Evolutionary conservation across 73 alveolate genomes (phyloP).

Genomic region (Paramecium sonneborni): DNA sequence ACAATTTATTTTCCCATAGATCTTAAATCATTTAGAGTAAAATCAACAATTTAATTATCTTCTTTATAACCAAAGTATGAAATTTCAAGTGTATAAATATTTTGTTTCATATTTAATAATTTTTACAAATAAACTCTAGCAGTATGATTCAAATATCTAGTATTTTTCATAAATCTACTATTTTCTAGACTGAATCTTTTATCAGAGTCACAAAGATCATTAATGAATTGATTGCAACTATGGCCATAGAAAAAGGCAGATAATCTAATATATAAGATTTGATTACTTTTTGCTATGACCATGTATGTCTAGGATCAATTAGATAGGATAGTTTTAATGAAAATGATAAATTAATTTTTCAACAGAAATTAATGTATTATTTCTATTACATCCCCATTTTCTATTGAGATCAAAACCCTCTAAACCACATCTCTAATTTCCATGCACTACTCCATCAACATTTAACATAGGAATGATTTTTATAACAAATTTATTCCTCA

Average conservation of each 20-base stretch:
- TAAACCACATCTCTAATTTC: conserved; percentile 76
- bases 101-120: background rate
- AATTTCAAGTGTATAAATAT: conserved; percentile 14
- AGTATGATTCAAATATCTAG: background rate
- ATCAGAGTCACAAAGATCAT: background rate
- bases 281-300: conserved; percentile 75
- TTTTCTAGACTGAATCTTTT: conserved; percentile 33
- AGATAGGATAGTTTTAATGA: conserved; percentile 38
- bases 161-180: background rate
- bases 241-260: conserved; percentile 80
- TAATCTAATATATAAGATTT: background rate
- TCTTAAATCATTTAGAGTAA: background rate
- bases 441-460: conserved; percentile 84
- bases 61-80: conserved; percentile 22
- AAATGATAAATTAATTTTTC: conserved; percentile 29
- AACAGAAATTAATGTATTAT: background rate
- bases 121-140: conserved; percentile 34
- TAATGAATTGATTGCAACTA: background rate
- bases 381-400: conserved; percentile 66
- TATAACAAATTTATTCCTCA: conserved; percentile 77
- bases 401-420: conserved; percentile 81
- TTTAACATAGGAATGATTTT: conserved; percentile 83
- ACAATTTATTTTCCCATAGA: background rate
- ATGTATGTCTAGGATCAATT: conserved; percentile 77
- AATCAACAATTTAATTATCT: background rate